Evolutionary conservation across 2,329 filamentous ascomycete species (phyloP).

Genomic region (Thielaviopsis musarum): DNA sequence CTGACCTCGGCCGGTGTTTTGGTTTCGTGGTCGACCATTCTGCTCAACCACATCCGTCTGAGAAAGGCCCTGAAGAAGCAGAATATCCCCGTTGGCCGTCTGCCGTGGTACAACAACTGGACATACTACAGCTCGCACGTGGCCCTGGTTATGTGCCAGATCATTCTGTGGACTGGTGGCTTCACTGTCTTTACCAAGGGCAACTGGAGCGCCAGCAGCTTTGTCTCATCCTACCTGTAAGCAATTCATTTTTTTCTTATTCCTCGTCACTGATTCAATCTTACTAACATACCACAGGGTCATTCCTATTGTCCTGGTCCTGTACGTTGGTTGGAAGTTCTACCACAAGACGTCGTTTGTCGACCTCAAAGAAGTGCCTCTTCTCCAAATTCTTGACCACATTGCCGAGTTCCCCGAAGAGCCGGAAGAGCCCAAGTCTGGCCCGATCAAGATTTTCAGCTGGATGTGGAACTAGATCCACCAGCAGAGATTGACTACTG

Average conservation of each 20-base stretch:
- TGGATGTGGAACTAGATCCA: constrained; percentile 9
- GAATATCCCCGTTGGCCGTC: constrained; percentile 27
- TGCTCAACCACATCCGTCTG: constrained; percentile 38
- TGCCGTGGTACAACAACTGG: constrained; percentile 49
- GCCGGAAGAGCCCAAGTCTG: not conserved
- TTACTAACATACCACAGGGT: constrained; percentile 25
- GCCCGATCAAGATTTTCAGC: constrained; percentile 6
- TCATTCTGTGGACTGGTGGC: constrained; percentile 54
- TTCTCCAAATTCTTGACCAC: constrained; percentile 34
- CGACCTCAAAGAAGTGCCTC: constrained; percentile 32
- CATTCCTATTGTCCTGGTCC: constrained; percentile 38
- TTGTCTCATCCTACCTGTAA: constrained; percentile 46
- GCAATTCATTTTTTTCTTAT: constrained; percentile 17
- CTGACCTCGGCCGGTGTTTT: constrained; percentile 34
- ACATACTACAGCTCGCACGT: constrained; percentile 42
- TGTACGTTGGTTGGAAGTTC: constrained; percentile 48
- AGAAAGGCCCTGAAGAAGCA: constrained; percentile 37
- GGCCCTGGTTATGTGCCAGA: constrained; percentile 40
- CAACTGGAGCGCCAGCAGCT: constrained; percentile 38
- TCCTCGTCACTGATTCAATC: not conserved
- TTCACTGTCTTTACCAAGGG: constrained; percentile 46
- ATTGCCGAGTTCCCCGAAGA: constrained; percentile 7
- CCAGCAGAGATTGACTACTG: not conserved
- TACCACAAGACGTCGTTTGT: constrained; percentile 43
- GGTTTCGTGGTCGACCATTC: constrained; percentile 28